A percentile compares a stretch with the other conserved stretches of the same genome.
phyloP scores from a whole-genome alignment of 352 stramenopile genomes.

The Phytophthora ramorum region DNA sequence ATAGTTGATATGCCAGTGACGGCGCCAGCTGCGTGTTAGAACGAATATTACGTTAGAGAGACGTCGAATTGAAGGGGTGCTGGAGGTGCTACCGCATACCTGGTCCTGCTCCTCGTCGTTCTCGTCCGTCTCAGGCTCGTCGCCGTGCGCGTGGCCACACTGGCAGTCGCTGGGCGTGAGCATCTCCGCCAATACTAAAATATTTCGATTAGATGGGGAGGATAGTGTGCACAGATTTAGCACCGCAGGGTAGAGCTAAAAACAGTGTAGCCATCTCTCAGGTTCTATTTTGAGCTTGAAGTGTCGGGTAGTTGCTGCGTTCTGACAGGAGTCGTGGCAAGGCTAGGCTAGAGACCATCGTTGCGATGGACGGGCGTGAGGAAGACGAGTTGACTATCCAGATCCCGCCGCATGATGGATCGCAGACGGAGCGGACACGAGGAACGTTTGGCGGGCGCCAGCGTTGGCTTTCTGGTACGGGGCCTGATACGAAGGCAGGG shows the following conservation, averaged over 20 bases:
- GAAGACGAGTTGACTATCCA: conserved; percentile 79
- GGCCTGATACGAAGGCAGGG: conserved; percentile 21
- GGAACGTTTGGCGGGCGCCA: conserved; percentile 78
- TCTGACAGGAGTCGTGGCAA: not conserved
- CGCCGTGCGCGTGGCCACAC: conserved; percentile 39
- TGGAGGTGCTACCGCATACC: conserved; percentile 3
- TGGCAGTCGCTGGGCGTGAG: conserved; percentile 38
- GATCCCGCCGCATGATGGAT: conserved; percentile 72
- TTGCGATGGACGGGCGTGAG: conserved; percentile 52
- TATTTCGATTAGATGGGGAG: not conserved
- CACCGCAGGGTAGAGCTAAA: not conserved
- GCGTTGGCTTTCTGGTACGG: conserved; percentile 65
- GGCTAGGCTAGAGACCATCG: not conserved
- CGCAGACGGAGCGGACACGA: conserved; percentile 70
- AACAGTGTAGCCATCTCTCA: conserved; percentile 22
- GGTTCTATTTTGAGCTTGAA: conserved; percentile 33
- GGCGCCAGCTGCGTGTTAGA: conserved; percentile 11
- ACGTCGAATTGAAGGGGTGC: not conserved
- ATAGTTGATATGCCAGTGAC: conserved; percentile 71
- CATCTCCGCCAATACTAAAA: conserved; percentile 13
- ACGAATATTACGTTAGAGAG: conserved; percentile 3
- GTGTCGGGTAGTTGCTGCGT: not conserved
- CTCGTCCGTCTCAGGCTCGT: conserved; percentile 24
- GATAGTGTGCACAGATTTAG: conserved; percentile 1
- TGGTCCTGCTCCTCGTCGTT: conserved; percentile 19